Conservation (phyloP, 208 protist species). For the Acanthamoeba healyi region DNA sequence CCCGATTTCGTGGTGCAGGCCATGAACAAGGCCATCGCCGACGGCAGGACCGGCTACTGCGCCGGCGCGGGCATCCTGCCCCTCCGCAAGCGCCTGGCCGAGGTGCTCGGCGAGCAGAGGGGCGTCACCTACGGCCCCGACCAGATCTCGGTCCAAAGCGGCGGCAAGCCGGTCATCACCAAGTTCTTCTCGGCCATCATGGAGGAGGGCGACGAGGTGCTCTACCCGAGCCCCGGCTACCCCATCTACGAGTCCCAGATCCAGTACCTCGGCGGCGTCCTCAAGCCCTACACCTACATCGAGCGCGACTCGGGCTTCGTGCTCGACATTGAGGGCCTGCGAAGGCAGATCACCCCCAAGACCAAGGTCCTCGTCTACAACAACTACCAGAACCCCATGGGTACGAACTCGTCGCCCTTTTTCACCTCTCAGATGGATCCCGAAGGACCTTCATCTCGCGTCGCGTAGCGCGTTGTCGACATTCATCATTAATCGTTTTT, state of each 20-base stretch:
- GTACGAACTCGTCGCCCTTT: background rate
- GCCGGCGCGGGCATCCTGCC: conserved; percentile 72
- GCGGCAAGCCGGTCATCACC: conserved; percentile 79
- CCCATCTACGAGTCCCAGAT: conserved; percentile 82
- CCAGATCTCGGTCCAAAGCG: conserved; percentile 72
- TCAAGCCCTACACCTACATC: conserved; percentile 70
- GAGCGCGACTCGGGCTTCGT: conserved; percentile 62
- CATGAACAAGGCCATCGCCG: conserved; percentile 75
- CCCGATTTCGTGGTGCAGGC: conserved; percentile 57
- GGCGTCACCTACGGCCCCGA: conserved; percentile 73
- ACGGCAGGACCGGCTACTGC: conserved; percentile 78
- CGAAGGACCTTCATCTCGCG: too few species aligned
- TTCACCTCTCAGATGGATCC: too few species aligned
- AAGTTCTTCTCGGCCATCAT: conserved; percentile 73
- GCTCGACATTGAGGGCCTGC: conserved; percentile 65
- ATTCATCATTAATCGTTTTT: background rate
- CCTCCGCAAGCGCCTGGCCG: conserved; percentile 74
- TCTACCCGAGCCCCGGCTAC: conserved; percentile 79
- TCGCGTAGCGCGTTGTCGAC: background rate
- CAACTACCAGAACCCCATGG: conserved; percentile 79
- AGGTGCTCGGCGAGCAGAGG: conserved; percentile 25
- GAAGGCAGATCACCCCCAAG: conserved; percentile 32
- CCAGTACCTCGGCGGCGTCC: conserved; percentile 72
- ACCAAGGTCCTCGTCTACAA: conserved; percentile 81
- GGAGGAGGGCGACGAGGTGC: conserved; percentile 76